phyloP scores from a whole-genome alignment of 2,329 filamentous ascomycete species.

The Botryotinia globosa region DNA sequence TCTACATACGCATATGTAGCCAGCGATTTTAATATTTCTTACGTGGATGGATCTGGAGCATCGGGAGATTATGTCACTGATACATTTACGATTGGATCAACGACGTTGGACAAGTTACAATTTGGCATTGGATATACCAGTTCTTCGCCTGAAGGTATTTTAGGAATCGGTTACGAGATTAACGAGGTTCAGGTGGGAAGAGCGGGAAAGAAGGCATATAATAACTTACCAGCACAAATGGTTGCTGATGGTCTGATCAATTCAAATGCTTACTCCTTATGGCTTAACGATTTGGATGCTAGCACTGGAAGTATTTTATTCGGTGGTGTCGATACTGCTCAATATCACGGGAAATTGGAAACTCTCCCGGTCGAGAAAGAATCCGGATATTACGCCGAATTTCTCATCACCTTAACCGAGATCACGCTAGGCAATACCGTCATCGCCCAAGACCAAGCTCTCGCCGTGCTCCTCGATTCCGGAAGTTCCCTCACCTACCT shows the following conservation, averaged over 20 bases:
- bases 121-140: conserved; percentile 71
- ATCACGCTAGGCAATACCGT: conserved; percentile 47
- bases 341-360: conserved; percentile 60
- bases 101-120: conserved; percentile 56
- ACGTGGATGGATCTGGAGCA: conserved; percentile 77
- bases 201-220: conserved; percentile 54
- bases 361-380: conserved; percentile 64
- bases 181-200: conserved; percentile 74
- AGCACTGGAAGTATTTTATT: conserved; percentile 68
- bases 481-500: conserved; percentile 68
- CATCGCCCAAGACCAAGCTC: conserved; percentile 49
- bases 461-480: conserved; percentile 68
- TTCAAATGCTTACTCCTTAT: conserved; percentile 70
- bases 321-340: conserved; percentile 67
- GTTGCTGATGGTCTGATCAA: conserved; percentile 58
- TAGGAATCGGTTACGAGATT: conserved; percentile 77
- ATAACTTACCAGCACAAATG: conserved; percentile 67
- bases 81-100: conserved; percentile 58
- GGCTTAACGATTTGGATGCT: conserved; percentile 69
- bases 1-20: conserved; percentile 73
- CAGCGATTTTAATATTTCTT: conserved; percentile 80
- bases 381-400: conserved; percentile 54
- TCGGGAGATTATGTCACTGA: conserved; percentile 79
- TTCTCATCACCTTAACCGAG: conserved; percentile 66
- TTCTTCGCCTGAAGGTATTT: conserved; percentile 64